Conservation (phyloP, 805 yeast species). For the Kregervanrija fluxuum region DNA sequence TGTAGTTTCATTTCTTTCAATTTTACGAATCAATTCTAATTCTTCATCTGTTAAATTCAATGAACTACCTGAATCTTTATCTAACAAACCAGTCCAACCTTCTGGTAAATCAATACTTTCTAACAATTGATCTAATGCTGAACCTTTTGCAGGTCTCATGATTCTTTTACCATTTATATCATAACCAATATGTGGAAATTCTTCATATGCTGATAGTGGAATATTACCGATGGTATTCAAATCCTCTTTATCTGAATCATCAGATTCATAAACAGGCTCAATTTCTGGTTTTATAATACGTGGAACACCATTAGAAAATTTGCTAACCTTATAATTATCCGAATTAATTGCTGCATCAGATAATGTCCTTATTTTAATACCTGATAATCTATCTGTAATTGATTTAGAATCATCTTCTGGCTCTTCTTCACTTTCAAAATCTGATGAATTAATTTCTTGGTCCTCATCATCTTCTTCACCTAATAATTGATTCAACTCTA, state of each 20-base stretch:
- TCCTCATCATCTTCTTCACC: constrained; percentile 35
- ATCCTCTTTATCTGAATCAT: constrained; percentile 79
- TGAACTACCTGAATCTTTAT: constrained; percentile 78
- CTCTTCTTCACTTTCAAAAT: constrained; percentile 40
- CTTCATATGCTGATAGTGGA: constrained; percentile 90
- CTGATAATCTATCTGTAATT: constrained; percentile 47
- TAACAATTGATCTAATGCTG: constrained; percentile 84
- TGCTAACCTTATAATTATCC: constrained; percentile 33
- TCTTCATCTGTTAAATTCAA: constrained; percentile 83
- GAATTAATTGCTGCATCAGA: constrained; percentile 31
- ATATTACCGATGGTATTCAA: constrained; percentile 88
- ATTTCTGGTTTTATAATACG: constrained; percentile 82
- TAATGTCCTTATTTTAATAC: constrained; percentile 44
- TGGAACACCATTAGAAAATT: constrained; percentile 72
- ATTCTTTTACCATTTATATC: constrained; percentile 96
- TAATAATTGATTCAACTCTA: constrained; percentile 53
- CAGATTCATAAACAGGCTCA: constrained; percentile 90
- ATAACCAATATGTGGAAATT: constrained; percentile 95
- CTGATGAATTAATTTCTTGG: constrained; percentile 35
- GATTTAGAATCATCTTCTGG: constrained; percentile 32
- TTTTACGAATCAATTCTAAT: constrained; percentile 76
- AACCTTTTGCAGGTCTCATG: constrained; percentile 97
- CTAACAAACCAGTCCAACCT: constrained; percentile 97
- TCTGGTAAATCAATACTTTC: constrained; percentile 92
- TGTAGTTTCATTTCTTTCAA: constrained; percentile 79